These are phyloP conservation scores for Phytopythium mirpurense DNA, from an alignment of 352 stramenopile genomes.

Conservation along the genomic window DNA sequence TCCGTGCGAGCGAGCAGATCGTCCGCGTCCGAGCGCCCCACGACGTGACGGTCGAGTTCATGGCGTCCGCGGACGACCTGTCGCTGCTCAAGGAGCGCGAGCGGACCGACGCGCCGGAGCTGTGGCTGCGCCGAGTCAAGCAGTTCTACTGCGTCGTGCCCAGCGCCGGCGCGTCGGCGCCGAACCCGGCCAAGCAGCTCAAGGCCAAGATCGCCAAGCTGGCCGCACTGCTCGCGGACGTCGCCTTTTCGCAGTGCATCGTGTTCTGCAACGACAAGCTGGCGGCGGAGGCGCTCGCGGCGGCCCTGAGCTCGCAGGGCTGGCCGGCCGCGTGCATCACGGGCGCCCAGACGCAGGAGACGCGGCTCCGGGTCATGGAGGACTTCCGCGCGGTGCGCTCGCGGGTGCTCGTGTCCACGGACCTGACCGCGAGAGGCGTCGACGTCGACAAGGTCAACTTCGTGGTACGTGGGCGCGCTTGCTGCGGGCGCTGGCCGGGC, in stretches of 20 bases:
- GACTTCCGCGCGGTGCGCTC: slow-evolving; percentile 39
- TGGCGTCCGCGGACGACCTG: slow-evolving; percentile 37
- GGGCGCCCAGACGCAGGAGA: slow-evolving; percentile 53
- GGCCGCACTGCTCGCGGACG: slow-evolving; percentile 46
- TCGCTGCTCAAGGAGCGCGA: slow-evolving; percentile 45
- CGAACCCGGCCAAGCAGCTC: slow-evolving; percentile 23
- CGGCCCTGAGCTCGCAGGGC: slow-evolving; percentile 35
- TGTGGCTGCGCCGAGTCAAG: slow-evolving; percentile 65
- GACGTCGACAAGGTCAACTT: slow-evolving; percentile 78
- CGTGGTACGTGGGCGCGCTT: slow-evolving; percentile 25
- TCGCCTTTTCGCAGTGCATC: slow-evolving; percentile 75
- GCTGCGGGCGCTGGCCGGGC: background rate
- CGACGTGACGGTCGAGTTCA: slow-evolving; percentile 63
- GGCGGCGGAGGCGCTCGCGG: slow-evolving; percentile 55
- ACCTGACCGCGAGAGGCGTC: slow-evolving; percentile 72
- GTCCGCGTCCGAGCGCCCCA: slow-evolving; percentile 52
- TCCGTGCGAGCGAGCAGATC: slow-evolving; percentile 49
- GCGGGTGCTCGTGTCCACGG: slow-evolving; percentile 72
- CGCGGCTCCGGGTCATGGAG: slow-evolving; percentile 57
- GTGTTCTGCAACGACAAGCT: slow-evolving; percentile 87
- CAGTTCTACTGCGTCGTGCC: slow-evolving; percentile 67
- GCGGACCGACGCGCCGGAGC: slow-evolving; percentile 35
- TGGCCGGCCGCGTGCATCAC: slow-evolving; percentile 69
- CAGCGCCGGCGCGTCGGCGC: background rate
- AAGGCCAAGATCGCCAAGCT: slow-evolving; percentile 54